Evolutionary conservation across 2,329 filamentous ascomycete genomes (phyloP), one percentile per base, ranked within the genome.

Genomic region (Rutstroemia sp.): DNA sequence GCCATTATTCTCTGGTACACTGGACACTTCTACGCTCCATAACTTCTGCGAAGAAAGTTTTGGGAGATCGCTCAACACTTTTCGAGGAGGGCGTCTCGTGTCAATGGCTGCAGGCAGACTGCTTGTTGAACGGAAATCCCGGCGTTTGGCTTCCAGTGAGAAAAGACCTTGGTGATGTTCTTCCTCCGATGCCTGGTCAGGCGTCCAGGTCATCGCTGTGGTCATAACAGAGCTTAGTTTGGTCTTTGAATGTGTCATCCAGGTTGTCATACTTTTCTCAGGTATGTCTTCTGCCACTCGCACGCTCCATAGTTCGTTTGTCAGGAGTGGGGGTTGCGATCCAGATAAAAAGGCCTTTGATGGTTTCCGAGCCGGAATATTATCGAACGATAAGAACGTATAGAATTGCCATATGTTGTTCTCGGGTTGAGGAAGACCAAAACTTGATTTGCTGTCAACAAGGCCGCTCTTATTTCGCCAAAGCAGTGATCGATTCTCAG

Each of bases 341-440:
- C 51, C 25, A 40, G 63, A 60, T n/a, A 65, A 25, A 4, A 30
- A 19, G 4, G 40, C 27, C 25, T 53, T 47, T 16, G 47, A 12
- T 8, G 56, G 63, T 27, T 61, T 48, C 44, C 59, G 64, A 0
- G 60, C 58, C 57, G 60, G 54, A 27, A 61, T 34, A 21, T 44
- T 19, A 42, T 58, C 57, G 44, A 62, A 46, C 7, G 54, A 55
- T 49, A 61, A 51, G 48, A 51, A 45, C n/a, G 63, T 19, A 14
- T 66, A 54, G 42, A 60, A 56, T 25, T 58, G 46, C 65, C 66
- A 68, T 10, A 60, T 38, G 44, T 21, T 49, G 16, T 57, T 46
- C 7, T 60, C 56, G 12, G 66, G 64, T 48, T 66, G 64, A 44
- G 63, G 59, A n/a, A 66, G 52, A 5, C 65, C 48, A 40, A 51